Percentiles rank a stretch among this genome's conserved stretches.
These are phyloP conservation scores for Colletotrichum horii DNA, from an alignment of 2,329 filamentous ascomycete genomes.

Conservation along the genomic window DNA sequence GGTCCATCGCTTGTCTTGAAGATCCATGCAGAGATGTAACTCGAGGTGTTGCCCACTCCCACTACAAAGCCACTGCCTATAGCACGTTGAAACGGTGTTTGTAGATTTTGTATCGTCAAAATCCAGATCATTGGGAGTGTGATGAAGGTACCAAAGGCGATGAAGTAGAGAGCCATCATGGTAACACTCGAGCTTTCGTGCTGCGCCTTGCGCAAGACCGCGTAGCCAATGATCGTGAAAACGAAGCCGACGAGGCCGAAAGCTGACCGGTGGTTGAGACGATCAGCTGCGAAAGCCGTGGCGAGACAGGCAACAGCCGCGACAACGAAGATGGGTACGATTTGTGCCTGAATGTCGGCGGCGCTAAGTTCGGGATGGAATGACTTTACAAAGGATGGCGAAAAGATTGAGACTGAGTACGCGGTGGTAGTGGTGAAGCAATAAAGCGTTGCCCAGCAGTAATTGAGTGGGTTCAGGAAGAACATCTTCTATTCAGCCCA, in stretches of 20 bases:
- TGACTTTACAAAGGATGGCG: slow-evolving; percentile 22
- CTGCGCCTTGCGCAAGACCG: not conserved
- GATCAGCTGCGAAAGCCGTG: slow-evolving; percentile 14
- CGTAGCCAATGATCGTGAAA: slow-evolving; percentile 19
- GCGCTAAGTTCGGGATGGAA: slow-evolving; percentile 18
- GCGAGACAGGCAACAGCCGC: slow-evolving; percentile 16
- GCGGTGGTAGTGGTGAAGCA: slow-evolving; percentile 23
- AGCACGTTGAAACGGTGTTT: slow-evolving; percentile 24
- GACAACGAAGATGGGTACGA: slow-evolving; percentile 24
- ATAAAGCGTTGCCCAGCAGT: slow-evolving; percentile 21
- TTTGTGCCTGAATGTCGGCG: slow-evolving; percentile 18
- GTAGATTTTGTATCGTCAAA: slow-evolving; percentile 19
- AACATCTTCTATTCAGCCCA: slow-evolving; percentile 20
- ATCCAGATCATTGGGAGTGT: slow-evolving; percentile 24
- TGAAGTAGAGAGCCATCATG: slow-evolving; percentile 24
- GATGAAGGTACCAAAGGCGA: slow-evolving; percentile 20
- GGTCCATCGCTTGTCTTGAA: slow-evolving; percentile 23
- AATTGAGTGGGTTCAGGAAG: slow-evolving; percentile 22
- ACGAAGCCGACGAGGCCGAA: slow-evolving; percentile 20
- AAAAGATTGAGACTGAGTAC: slow-evolving; percentile 23
- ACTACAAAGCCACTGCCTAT: slow-evolving; percentile 40
- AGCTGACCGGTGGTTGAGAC: slow-evolving; percentile 19
- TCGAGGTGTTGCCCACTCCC: slow-evolving; percentile 39
- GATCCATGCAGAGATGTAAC: slow-evolving; percentile 25
- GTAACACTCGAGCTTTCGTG: not conserved